Conservation (phyloP, 768 basidiomycete genomes). For the Lactarius hengduanensis region DNA sequence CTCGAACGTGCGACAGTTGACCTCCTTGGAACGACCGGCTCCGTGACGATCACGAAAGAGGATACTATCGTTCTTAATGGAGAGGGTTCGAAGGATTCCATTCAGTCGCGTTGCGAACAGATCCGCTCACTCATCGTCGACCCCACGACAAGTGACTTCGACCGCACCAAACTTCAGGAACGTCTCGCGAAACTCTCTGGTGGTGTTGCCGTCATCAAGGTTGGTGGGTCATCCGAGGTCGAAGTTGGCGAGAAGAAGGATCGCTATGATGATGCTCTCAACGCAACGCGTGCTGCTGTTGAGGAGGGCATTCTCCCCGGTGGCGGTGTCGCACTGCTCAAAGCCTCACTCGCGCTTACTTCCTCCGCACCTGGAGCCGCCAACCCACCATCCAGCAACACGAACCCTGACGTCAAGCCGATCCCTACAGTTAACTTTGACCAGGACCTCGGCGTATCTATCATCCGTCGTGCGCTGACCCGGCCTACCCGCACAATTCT, state of each 20-base stretch:
- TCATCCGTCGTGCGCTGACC: constrained; percentile 83
- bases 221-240: constrained; percentile 90
- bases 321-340: constrained; percentile 90
- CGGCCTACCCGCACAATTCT: constrained; percentile 87
- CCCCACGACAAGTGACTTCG: constrained; percentile 85
- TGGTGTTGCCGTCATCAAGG: constrained; percentile 98
- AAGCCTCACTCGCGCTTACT: constrained; percentile 70
- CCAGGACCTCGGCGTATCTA: constrained; percentile 92
- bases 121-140: constrained; percentile 83
- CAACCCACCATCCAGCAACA: constrained; percentile 15
- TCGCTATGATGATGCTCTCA: constrained; percentile 93
- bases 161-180: constrained; percentile 93
- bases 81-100: constrained; percentile 84
- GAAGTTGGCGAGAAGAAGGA: constrained; percentile 99
- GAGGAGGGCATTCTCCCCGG: constrained; percentile 99
- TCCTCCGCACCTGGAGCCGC: constrained; percentile 40
- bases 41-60: constrained; percentile 94
- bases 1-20: constrained; percentile 88
- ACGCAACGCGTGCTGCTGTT: constrained; percentile 97
- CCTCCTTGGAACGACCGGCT: constrained; percentile 87
- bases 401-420: constrained; percentile 57
- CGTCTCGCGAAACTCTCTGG: constrained; percentile 94
- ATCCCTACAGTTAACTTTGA: constrained; percentile 91
- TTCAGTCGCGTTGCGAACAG: constrained; percentile 94
- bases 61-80: constrained; percentile 97